Base-by-base conservation (phyloP, 202 grass and related monocot species). In the Panicum hallii region DNA sequence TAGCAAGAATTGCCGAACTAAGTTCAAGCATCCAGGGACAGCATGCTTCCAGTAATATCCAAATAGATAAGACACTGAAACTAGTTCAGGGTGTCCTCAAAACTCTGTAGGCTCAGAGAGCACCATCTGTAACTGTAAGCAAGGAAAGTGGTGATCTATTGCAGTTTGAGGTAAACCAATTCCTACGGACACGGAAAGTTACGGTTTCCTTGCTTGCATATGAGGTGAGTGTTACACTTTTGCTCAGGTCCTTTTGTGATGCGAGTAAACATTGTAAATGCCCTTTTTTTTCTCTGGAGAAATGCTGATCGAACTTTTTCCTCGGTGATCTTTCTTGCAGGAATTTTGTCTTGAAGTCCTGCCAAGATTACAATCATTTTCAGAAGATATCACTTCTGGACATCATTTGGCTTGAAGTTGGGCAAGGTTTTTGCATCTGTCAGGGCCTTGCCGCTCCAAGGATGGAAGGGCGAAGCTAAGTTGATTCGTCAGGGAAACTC, bases 291-390 rank as follows among this genome's bases (percentile, higher is more conserved):
- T n/a, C 17, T 1, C 4, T 34, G 14, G 16, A 11, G 2, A 74
- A 54, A 74, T n/a, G 20, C 0, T 54, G 71, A 74, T 54, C 7
- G 11, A 30, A 0, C 5, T 12, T 36, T 52, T 20, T 6, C 8
- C 26, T 52, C 28, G 7, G 7, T 53, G 26, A 22, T 2, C 30
- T 56, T 57, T 41, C 11, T 58, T 14, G 52, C 73, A 76, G 74
- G 11, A 76, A 26, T 42, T 58, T 43, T 58, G 34, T 43, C 11
- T 13, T 9, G 7, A 34, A 36, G 2, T 75, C 10, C 26, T 58
- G 53, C 73, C 36, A 76, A 76, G 0, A 43, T 76, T n/a, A 76
- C 19, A 43, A 14, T 57, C 38, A 56, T 26, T 36, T 60, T 76
- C 53, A 9, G 30, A 15, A 3, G 32, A 34, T 12, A 20, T 60